Conservation (phyloP, 208 protist genomes). For the Novymonas esmeraldas region DNA sequence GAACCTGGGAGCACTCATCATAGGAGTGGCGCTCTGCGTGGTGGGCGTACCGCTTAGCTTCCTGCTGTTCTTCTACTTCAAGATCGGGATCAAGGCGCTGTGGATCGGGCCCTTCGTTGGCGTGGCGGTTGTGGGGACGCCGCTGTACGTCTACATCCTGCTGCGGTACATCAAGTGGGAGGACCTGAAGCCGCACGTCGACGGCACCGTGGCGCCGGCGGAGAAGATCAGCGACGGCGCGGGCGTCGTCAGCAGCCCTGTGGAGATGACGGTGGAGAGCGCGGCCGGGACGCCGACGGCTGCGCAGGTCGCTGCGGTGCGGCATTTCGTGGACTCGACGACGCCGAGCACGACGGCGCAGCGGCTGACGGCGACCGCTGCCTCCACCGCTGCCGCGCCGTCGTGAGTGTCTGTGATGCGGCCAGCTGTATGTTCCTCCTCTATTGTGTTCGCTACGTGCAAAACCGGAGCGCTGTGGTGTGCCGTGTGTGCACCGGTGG, state of each 20-base stretch:
- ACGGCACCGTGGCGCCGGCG: conserved; percentile 6
- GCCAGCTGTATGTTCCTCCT: neutral
- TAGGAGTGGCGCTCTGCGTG: conserved; percentile 61
- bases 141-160: conserved; percentile 72
- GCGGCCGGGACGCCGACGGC: neutral
- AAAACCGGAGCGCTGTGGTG: no score
- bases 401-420: conserved; percentile 4
- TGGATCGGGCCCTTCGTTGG: conserved; percentile 78
- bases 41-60: conserved; percentile 72
- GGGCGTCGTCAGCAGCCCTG: neutral
- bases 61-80: conserved; percentile 78
- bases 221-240: neutral
- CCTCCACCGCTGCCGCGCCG: neutral
- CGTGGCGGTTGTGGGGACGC: conserved; percentile 47
- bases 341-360: conserved; percentile 5
- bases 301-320: conserved; percentile 20
- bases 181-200: conserved; percentile 59
- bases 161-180: conserved; percentile 76
- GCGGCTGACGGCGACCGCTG: neutral
- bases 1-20: conserved; percentile 65
- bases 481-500: no score
- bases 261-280: neutral
- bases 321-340: conserved; percentile 9
- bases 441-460: no score
- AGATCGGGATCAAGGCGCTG: conserved; percentile 69